Percentiles rank a stretch among this genome's conserved stretches.
Evolutionary conservation across 306 rosid species (phyloP).

Genomic region (Quercus wislizeni): DNA sequence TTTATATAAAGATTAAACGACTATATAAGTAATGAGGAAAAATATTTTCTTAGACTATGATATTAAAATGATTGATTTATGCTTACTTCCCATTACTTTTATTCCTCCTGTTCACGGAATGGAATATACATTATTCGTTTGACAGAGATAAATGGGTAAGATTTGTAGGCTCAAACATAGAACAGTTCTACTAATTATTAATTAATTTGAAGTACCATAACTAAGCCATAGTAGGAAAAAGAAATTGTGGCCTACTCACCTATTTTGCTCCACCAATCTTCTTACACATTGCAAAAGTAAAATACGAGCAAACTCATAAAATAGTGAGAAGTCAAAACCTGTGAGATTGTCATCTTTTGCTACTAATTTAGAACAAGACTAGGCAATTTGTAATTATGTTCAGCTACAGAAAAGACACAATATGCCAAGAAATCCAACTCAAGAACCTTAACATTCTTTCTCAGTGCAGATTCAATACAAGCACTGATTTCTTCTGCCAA

Average conservation of each 20-base stretch:
- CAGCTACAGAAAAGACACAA: too few species aligned
- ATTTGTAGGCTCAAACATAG: background rate
- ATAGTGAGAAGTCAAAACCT: slow-evolving; percentile 61
- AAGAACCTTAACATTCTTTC: too few species aligned
- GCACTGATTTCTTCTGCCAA: too few species aligned
- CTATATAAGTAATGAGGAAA: background rate
- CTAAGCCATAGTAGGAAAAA: background rate
- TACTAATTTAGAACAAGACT: slow-evolving; percentile 22
- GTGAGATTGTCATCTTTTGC: slow-evolving; percentile 19
- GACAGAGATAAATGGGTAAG: background rate
- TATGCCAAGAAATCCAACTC: too few species aligned
- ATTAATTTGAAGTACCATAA: background rate
- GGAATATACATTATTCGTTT: background rate
- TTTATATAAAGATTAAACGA: background rate
- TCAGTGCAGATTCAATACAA: too few species aligned
- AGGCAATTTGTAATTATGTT: background rate
- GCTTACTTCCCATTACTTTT: background rate
- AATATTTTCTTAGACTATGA: background rate
- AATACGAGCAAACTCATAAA: slow-evolving; percentile 72
- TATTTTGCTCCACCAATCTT: slow-evolving; percentile 43
- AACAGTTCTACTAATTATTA: too few species aligned
- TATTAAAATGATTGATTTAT: background rate
- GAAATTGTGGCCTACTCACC: slow-evolving; percentile 17
- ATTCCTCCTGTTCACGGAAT: background rate
- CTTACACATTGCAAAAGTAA: slow-evolving; percentile 50